Evolutionary conservation across 1,139 yeast species (phyloP).

Genomic region (Yamadazyma kanchanaburiensis): DNA sequence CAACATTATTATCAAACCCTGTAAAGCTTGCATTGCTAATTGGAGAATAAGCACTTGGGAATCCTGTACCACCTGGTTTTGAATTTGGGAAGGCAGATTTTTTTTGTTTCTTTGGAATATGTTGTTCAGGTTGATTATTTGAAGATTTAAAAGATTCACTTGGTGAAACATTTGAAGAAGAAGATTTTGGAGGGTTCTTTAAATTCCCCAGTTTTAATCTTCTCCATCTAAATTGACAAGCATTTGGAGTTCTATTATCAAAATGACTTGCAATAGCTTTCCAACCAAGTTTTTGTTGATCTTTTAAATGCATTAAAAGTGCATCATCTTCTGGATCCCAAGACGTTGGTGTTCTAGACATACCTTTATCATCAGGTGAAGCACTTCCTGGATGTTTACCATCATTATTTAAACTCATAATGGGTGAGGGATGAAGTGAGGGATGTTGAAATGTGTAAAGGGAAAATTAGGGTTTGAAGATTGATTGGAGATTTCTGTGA

Average conservation of each 20-base stretch:
- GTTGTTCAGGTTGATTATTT: constrained; percentile 5
- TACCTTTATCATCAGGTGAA: constrained; percentile 15
- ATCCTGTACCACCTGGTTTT: constrained; percentile 20
- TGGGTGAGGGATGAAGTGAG: no score
- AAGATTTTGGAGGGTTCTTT: constrained; percentile 53
- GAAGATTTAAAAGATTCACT: constrained; percentile 7
- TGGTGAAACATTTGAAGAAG: constrained; percentile 15
- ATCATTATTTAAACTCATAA: constrained; percentile 7
- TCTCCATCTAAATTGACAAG: constrained; percentile 80
- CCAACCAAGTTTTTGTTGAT: constrained; percentile 72
- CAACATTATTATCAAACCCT: constrained; percentile 41
- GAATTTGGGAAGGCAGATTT: constrained; percentile 17
- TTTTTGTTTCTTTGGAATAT: constrained; percentile 20
- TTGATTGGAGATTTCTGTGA: no score
- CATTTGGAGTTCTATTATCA: constrained; percentile 68
- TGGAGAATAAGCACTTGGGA: constrained; percentile 35
- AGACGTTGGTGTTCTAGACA: constrained; percentile 57
- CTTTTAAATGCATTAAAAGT: constrained; percentile 64
- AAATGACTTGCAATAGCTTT: constrained; percentile 70
- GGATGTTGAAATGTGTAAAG: neutral
- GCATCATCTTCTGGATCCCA: constrained; percentile 78
- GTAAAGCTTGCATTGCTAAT: constrained; percentile 37
- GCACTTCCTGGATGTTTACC: constrained; percentile 6
- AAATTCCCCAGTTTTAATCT: constrained; percentile 62
- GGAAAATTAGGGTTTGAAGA: neutral